Conservation (phyloP, 1,139 yeast genomes). For the Hyphopichia buzzinii region DNA sequence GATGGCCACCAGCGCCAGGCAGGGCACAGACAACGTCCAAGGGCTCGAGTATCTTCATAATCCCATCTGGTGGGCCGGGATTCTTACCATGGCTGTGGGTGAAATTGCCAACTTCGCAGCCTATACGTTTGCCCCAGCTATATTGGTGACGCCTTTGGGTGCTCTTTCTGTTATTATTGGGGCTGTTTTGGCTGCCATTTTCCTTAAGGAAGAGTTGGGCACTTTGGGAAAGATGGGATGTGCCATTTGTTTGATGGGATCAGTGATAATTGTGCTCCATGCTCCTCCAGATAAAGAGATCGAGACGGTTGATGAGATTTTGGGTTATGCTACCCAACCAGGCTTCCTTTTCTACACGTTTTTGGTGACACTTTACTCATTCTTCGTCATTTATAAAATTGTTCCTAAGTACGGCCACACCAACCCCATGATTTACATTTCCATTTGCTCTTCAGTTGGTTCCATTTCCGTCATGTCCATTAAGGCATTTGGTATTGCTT, state of each 20-base stretch:
- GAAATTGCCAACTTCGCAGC: constrained; percentile 94
- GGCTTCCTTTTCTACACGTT: constrained; percentile 70
- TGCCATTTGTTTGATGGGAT: constrained; percentile 85
- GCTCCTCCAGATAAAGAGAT: constrained; percentile 94
- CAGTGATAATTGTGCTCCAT: constrained; percentile 85
- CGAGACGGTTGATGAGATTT: constrained; percentile 83
- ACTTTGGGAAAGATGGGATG: constrained; percentile 92
- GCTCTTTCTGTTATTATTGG: constrained; percentile 89
- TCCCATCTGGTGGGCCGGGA: constrained; percentile 97
- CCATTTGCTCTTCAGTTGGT: constrained; percentile 88
- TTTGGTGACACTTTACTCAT: constrained; percentile 61
- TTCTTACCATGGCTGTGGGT: constrained; percentile 87
- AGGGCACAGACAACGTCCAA: constrained; percentile 62
- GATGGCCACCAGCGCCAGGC: constrained; percentile 63
- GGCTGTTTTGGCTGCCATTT: constrained; percentile 83
- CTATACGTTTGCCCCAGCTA: constrained; percentile 93
- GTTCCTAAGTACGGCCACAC: constrained; percentile 79
- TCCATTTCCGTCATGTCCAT: constrained; percentile 90
- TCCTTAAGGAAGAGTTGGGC: constrained; percentile 83
- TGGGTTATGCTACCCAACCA: constrained; percentile 77
- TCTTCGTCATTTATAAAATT: constrained; percentile 77
- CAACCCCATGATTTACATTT: constrained; percentile 87
- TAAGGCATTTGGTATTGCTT: constrained; percentile 91
- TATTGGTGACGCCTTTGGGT: constrained; percentile 87
- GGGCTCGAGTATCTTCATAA: constrained; percentile 74